phyloP scores from a whole-genome alignment of 1,139 yeast genomes.

The Pichia sp. region DNA sequence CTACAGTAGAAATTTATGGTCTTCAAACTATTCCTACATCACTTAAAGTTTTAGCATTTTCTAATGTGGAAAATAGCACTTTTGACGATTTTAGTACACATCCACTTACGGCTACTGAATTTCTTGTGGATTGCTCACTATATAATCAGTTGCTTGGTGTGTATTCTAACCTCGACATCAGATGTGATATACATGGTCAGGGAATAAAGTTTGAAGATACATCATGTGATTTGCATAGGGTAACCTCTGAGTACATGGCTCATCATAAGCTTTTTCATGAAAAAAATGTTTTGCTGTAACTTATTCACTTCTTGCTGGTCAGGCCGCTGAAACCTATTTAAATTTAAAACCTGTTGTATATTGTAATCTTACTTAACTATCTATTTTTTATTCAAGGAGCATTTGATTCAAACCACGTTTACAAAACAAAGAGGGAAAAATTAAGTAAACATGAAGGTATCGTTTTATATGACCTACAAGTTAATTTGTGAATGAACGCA shows the following conservation, averaged over 20 bases:
- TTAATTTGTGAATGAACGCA: too few species aligned
- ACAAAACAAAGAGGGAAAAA: too few species aligned
- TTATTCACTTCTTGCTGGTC: too few species aligned
- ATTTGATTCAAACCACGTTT: too few species aligned
- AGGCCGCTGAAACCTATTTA: too few species aligned
- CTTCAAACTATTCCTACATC: not conserved
- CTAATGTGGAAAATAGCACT: not conserved
- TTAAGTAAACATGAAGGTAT: too few species aligned
- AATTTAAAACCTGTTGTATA: too few species aligned
- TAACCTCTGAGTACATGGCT: not conserved
- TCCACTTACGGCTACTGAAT: not conserved
- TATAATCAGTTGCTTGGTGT: not conserved
- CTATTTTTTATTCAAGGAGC: too few species aligned
- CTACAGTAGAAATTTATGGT: not conserved
- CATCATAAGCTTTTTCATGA: too few species aligned
- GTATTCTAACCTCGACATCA: not conserved
- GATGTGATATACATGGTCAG: not conserved
- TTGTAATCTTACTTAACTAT: too few species aligned
- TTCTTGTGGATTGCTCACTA: not conserved
- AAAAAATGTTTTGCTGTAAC: too few species aligned
- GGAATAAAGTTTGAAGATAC: not conserved
- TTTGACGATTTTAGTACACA: not conserved
- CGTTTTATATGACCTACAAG: too few species aligned
- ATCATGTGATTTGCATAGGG: not conserved
- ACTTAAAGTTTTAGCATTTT: not conserved